Evolutionary conservation across 139 green algal genomes (phyloP).

Genomic region (Chlorella sp.): DNA sequence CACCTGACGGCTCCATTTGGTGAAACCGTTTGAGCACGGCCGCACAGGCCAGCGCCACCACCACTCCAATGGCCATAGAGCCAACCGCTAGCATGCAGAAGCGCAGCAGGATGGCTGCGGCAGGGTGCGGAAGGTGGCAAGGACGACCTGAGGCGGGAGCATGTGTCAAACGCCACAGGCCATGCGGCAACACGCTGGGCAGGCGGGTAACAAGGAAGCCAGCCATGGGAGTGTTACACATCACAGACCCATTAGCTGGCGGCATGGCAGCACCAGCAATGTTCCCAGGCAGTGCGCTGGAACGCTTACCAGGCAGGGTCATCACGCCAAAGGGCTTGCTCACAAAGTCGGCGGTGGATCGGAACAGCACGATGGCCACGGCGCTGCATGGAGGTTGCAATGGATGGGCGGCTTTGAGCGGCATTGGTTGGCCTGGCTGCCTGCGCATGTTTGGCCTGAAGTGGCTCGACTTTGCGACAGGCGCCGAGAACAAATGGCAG

Average conservation of each 20-base stretch:
- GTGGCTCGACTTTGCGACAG: too few species aligned
- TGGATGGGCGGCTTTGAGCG: background rate
- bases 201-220: background rate
- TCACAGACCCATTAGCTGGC: too few species aligned
- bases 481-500: background rate
- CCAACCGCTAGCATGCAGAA: constrained; percentile 58
- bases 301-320: constrained; percentile 17
- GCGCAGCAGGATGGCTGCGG: constrained; percentile 30
- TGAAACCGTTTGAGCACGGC: constrained; percentile 60
- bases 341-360: constrained; percentile 57
- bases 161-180: background rate
- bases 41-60: constrained; percentile 52
- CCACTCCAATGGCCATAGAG: constrained; percentile 58
- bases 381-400: constrained; percentile 41
- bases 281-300: background rate
- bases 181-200: background rate
- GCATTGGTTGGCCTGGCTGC: too few species aligned
- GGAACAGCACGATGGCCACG: constrained; percentile 80
- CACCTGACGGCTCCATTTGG: constrained; percentile 14
- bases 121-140: background rate
- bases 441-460: too few species aligned
- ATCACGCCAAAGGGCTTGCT: background rate
- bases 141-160: background rate
- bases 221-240: too few species aligned
- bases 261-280: too few species aligned